A percentile compares a stretch with the other conserved stretches of the same genome.
These are phyloP conservation scores for Ceratocystis cubensis DNA, from an alignment of 2,329 filamentous ascomycete species.

Conservation along the genomic window DNA sequence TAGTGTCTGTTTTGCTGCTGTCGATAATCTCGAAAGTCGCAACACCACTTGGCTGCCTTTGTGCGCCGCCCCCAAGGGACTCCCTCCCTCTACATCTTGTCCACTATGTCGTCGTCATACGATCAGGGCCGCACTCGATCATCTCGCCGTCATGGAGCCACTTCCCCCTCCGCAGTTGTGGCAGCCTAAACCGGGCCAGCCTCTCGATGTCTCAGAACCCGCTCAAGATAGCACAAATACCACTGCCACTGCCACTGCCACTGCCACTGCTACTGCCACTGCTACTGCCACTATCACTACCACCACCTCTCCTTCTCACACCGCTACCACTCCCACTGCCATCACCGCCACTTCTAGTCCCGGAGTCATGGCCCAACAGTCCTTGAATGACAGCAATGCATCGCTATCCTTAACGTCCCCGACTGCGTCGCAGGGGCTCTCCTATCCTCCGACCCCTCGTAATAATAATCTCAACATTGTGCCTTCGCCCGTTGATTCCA, in stretches of 20 bases:
- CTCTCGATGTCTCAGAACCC: constrained; percentile 14
- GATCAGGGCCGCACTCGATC: constrained; percentile 20
- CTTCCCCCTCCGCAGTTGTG: constrained; percentile 21
- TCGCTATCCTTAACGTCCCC: constrained; percentile 14
- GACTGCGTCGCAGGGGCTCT: constrained; percentile 15
- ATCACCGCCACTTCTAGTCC: background rate
- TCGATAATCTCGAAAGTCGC: constrained; percentile 10
- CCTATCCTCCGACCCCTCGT: constrained; percentile 17
- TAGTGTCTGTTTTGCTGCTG: constrained; percentile 6
- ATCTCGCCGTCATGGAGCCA: constrained; percentile 20
- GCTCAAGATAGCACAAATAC: background rate
- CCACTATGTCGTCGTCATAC: constrained; percentile 21
- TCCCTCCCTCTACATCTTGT: constrained; percentile 16
- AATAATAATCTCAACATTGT: constrained; percentile 23
- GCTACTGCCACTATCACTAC: no score
- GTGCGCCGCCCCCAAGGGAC: constrained; percentile 16
- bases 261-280: background rate
- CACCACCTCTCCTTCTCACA: no score
- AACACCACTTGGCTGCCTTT: constrained; percentile 16
- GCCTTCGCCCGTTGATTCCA: constrained; percentile 45
- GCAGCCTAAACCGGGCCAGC: constrained; percentile 21
- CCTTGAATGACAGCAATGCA: background rate
- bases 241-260: background rate
- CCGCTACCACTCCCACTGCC: no score
- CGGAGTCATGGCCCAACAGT: constrained; percentile 1